A percentile compares a stretch with the other conserved stretches of the same genome.
Evolutionary conservation across 192 early-diverging fungal genomes (phyloP).

Genomic region (Chytriomyces sp.): DNA sequence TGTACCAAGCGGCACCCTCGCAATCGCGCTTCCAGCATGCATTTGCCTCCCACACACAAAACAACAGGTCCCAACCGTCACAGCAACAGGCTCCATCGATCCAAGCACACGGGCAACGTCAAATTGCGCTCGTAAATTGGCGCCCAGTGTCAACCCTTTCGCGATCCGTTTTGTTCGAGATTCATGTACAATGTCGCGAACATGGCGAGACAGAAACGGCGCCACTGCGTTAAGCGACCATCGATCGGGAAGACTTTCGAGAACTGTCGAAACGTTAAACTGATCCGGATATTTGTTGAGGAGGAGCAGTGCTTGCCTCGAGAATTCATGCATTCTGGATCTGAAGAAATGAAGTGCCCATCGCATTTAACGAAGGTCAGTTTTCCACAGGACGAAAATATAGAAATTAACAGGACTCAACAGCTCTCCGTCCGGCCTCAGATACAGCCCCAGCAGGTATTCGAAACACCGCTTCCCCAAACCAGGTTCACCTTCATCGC

Average conservation of each 20-base stretch:
- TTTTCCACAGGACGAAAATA: background rate
- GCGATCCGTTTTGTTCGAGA: conserved; percentile 29
- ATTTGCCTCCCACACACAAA: background rate
- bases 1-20: background rate
- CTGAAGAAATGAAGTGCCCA: background rate
- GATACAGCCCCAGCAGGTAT: conserved; percentile 22
- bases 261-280: conserved; percentile 41
- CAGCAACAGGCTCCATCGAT: background rate
- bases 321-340: conserved; percentile 24
- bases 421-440: conserved; percentile 32
- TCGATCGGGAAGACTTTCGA: conserved; percentile 37
- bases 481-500: background rate
- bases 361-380: background rate
- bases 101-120: background rate
- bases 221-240: conserved; percentile 43
- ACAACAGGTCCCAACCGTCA: background rate
- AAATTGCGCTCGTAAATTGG: conserved; percentile 25
- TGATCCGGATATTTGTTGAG: conserved; percentile 32
- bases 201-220: conserved; percentile 22
- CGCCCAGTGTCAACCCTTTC: conserved; percentile 30
- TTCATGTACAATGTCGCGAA: conserved; percentile 21
- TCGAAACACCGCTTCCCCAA: conserved; percentile 10
- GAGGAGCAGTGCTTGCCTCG: conserved; percentile 31
- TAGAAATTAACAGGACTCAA: conserved; percentile 21
- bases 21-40: background rate